Evolutionary conservation across 2,329 filamentous ascomycete species (phyloP), one percentile per base, ranked within the genome.

Genomic region (Scytalidium sp.): DNA sequence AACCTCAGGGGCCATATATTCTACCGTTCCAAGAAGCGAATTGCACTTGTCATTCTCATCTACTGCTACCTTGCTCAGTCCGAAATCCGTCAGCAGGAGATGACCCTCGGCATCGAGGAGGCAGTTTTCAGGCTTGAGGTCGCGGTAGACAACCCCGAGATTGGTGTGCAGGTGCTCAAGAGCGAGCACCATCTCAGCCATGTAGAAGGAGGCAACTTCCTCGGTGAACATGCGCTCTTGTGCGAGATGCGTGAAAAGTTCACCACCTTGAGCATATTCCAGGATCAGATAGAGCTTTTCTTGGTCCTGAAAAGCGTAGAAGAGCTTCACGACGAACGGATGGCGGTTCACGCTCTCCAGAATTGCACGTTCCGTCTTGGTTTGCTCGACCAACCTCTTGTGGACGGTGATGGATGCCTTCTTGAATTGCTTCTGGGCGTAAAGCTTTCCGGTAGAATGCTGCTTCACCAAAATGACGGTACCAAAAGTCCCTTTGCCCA

Each of bases 1-100:
- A 46, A 99, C 88, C 71, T 99, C 94, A 1, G 94, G 94, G 0
- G 94, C 95, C 94, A 99, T 99, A 78, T 99, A 99, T 67, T 97
- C 94, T 51, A 97, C 87, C 0, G 94, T 99, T 45, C 94, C 94
- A 9, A 97, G 83, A 57, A 97, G 87, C 40, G 90, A 96, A 70
- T 91, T 90, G 76, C 93, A 97, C 48, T 81, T 71, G 68, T 69
- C 74, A 36, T 76, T 73, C 40, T 84, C 84, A 50, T 91, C 85
- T 15, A 94, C 80, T 1, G 92, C 86, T 25, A 97, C 94, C 71
- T 99, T 99, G 72, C 90, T 96, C 17, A 99, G 81, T 3, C 94
- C 94, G 67, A 99, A 99, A 69, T 99, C 95, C 1, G 95, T 97
- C 22, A 99, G 80, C 3, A 99, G 82, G 1, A 99, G 80, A 66